Conservation (phyloP, 2,329 filamentous ascomycete genomes). For the Colletotrichum falcatum region DNA sequence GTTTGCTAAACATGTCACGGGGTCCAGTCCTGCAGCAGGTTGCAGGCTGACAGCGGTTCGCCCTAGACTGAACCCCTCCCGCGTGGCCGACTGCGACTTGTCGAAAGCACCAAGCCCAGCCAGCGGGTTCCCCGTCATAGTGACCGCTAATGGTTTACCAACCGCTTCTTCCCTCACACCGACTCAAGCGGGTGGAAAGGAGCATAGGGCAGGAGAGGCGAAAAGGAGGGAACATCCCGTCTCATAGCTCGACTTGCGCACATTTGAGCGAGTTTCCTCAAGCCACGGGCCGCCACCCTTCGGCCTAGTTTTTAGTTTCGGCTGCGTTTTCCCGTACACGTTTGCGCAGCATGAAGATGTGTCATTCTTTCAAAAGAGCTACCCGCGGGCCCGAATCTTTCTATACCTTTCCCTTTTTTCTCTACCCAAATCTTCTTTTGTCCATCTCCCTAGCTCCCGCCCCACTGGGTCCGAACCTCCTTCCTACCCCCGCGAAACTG, state of each 20-base stretch:
- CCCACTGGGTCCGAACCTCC: not conserved
- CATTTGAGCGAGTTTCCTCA: conserved; percentile 56
- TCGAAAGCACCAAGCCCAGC: not conserved
- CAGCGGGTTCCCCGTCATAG: not conserved
- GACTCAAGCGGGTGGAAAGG: conserved; percentile 9
- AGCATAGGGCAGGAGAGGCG: conserved; percentile 8
- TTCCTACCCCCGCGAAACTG: conserved; percentile 20
- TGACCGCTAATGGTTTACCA: not conserved
- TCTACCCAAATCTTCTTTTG: not conserved
- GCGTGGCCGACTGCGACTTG: not conserved
- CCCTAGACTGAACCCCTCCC: conserved; percentile 10
- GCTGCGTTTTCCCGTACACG: not conserved
- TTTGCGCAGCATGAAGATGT: not conserved
- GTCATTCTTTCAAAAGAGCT: not conserved
- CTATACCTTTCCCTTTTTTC: not conserved
- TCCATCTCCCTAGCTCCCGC: conserved; percentile 26
- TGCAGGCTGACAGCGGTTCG: conserved; percentile 14
- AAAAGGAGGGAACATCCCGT: conserved; percentile 38
- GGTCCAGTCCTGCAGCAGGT: not conserved
- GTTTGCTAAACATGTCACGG: not conserved
- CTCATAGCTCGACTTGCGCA: conserved; percentile 48
- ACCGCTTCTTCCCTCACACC: conserved; percentile 31
- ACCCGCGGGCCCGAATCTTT: not conserved
- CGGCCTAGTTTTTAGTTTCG: not conserved
- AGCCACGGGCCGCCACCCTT: conserved; percentile 37